These are phyloP conservation scores for Diplodia seriata DNA, from an alignment of 2,329 filamentous ascomycete genomes.

Conservation along the genomic window DNA sequence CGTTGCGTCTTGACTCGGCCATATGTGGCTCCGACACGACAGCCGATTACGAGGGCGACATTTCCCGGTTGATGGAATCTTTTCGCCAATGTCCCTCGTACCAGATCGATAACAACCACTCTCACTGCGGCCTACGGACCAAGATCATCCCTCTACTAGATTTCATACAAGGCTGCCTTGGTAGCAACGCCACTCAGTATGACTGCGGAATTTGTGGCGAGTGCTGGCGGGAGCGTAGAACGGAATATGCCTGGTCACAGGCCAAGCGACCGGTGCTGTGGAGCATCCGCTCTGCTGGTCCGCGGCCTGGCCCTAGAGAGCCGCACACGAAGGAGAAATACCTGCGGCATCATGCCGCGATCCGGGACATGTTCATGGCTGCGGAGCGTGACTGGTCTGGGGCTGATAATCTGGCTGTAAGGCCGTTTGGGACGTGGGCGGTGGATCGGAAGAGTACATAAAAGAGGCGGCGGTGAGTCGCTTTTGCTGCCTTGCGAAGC, in stretches of 20 bases:
- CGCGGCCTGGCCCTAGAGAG: slow-evolving; percentile 10
- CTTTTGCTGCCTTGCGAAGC: not conserved
- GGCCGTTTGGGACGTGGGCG: slow-evolving; percentile 12
- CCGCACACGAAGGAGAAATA: slow-evolving; percentile 9
- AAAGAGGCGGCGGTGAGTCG: not conserved
- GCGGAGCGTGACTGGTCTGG: slow-evolving; percentile 44
- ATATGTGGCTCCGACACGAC: slow-evolving; percentile 52
- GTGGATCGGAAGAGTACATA: slow-evolving; percentile 8
- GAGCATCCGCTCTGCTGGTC: slow-evolving; percentile 37
- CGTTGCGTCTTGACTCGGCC: slow-evolving; percentile 62
- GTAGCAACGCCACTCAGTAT: slow-evolving; percentile 34
- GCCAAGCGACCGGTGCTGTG: slow-evolving; percentile 56
- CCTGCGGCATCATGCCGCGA: slow-evolving; percentile 9
- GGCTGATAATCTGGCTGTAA: not conserved
- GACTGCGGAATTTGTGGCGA: slow-evolving; percentile 55
- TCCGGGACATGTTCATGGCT: slow-evolving; percentile 50
- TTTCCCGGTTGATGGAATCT: slow-evolving; percentile 65
- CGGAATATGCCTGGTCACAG: slow-evolving; percentile 53
- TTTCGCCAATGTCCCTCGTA: slow-evolving; percentile 73
- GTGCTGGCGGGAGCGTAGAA: slow-evolving; percentile 52
- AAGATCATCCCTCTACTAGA: slow-evolving; percentile 71
- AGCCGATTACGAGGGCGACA: slow-evolving; percentile 64
- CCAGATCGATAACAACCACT: slow-evolving; percentile 76
- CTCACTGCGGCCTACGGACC: slow-evolving; percentile 73
- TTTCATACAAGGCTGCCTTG: slow-evolving; percentile 60